Evolutionary conservation across 257 asterid genomes (phyloP).

Genomic region (Plantago ovata): DNA sequence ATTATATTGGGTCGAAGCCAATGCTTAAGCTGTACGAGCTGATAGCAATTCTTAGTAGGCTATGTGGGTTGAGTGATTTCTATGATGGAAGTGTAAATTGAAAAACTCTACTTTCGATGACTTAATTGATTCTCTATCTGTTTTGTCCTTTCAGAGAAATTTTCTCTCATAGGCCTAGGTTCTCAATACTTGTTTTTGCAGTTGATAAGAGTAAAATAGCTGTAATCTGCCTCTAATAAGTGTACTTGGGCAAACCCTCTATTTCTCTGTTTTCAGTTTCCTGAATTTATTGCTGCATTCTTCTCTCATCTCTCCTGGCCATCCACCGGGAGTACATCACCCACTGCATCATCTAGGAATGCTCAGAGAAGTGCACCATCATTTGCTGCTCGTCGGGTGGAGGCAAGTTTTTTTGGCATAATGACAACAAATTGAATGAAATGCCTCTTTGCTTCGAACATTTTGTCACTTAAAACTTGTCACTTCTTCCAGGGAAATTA

Average conservation of each 20-base stretch:
- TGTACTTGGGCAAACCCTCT: conserved; percentile 11
- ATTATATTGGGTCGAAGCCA: too few relatives aligned
- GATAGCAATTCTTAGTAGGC: too few relatives aligned
- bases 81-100: too few relatives aligned
- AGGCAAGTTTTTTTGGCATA: conserved; percentile 35
- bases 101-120: too few relatives aligned
- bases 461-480: not conserved
- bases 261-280: conserved; percentile 56
- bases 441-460: not conserved
- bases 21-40: too few relatives aligned
- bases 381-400: conserved; percentile 47
- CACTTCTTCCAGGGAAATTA: conserved; percentile 41
- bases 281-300: conserved; percentile 70
- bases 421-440: not conserved
- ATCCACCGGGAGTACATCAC: conserved; percentile 50
- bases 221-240: conserved; percentile 12
- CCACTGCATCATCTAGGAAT: conserved; percentile 62
- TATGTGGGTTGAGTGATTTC: too few relatives aligned
- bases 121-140: too few relatives aligned
- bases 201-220: not conserved
- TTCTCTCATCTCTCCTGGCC: conserved; percentile 77
- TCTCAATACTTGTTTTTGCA: too few relatives aligned
- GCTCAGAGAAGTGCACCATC: conserved; percentile 54
- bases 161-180: too few relatives aligned
- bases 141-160: too few relatives aligned